A percentile compares a stretch with the other conserved stretches of the same genome.
Evolutionary conservation across 2,329 filamentous ascomycete genomes (phyloP).

Genomic region (Colletotrichum kahawae): DNA sequence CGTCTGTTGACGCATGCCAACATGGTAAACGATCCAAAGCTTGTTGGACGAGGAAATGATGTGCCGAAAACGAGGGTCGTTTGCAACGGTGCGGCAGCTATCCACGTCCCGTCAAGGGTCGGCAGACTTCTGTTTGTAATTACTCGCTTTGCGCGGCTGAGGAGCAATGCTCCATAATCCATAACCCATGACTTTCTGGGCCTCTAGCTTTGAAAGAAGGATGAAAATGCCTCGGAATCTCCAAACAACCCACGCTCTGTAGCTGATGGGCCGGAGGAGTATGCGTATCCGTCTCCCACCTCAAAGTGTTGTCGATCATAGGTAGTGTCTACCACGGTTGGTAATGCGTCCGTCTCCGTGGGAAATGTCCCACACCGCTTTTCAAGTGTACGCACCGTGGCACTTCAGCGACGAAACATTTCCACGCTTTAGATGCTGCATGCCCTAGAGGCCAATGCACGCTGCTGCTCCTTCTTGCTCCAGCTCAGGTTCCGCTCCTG

Average conservation of each 20-base stretch:
- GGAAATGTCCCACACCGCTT: slow-evolving; percentile 13
- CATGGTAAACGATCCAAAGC: background rate
- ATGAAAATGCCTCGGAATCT: background rate
- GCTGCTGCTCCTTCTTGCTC: background rate
- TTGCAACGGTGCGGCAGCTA: background rate
- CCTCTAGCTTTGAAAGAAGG: background rate
- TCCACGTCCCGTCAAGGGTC: background rate
- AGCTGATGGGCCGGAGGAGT: background rate
- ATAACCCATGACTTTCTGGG: background rate
- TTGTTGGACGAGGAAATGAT: background rate
- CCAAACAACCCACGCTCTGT: background rate
- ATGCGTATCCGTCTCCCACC: background rate
- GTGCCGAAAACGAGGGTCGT: background rate
- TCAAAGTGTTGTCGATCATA: background rate
- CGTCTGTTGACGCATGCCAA: background rate
- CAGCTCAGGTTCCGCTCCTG: background rate
- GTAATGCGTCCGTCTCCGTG: background rate
- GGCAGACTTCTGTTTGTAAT: background rate
- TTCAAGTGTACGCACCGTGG: background rate
- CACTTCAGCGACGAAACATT: background rate
- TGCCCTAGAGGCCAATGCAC: background rate
- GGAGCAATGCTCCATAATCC: background rate
- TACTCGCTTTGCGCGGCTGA: background rate
- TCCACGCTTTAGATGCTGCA: background rate
- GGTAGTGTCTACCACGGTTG: background rate